These are phyloP conservation scores for Xanthoparmelia taractica DNA, from an alignment of 495 filamentous ascomycete genomes.

Conservation along the genomic window DNA sequence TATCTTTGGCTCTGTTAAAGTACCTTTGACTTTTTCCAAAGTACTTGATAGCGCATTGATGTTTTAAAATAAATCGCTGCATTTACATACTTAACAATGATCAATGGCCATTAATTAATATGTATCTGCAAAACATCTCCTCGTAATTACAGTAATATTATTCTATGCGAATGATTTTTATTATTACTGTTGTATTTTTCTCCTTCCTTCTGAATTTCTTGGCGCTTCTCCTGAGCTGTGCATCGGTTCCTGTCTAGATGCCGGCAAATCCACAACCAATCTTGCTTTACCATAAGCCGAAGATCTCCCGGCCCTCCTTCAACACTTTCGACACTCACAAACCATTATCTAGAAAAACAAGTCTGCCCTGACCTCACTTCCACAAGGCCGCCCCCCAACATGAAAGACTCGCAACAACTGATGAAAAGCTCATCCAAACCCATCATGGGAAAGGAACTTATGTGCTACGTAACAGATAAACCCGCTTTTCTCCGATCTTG, in stretches of 20 bases:
- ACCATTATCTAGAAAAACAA: too few species aligned
- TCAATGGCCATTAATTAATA: too few species aligned
- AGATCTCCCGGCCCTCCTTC: slow-evolving; percentile 6
- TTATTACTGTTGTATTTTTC: background rate
- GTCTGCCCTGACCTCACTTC: too few species aligned
- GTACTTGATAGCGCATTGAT: too few species aligned
- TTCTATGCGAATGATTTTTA: too few species aligned
- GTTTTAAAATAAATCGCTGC: too few species aligned
- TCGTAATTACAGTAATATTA: too few species aligned
- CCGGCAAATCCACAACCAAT: too few species aligned
- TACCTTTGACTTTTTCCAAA: too few species aligned
- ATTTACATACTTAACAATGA: background rate
- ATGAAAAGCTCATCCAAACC: background rate
- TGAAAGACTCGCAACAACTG: background rate
- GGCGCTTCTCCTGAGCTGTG: slow-evolving; percentile 14
- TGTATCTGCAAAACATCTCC: too few species aligned
- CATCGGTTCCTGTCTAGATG: slow-evolving; percentile 16
- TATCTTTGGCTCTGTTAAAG: background rate
- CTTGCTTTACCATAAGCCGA: slow-evolving; percentile 7
- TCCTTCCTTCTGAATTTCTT: background rate
- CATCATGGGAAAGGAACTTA: background rate
- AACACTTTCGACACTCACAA: too few species aligned
- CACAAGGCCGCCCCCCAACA: background rate
- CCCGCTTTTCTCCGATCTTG: background rate
- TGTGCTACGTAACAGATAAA: background rate